Evolutionary conservation across 805 yeast genomes (phyloP), one percentile per base, ranked within the genome.

Genomic region (Saccharomycopsis oosterbeekiorum): DNA sequence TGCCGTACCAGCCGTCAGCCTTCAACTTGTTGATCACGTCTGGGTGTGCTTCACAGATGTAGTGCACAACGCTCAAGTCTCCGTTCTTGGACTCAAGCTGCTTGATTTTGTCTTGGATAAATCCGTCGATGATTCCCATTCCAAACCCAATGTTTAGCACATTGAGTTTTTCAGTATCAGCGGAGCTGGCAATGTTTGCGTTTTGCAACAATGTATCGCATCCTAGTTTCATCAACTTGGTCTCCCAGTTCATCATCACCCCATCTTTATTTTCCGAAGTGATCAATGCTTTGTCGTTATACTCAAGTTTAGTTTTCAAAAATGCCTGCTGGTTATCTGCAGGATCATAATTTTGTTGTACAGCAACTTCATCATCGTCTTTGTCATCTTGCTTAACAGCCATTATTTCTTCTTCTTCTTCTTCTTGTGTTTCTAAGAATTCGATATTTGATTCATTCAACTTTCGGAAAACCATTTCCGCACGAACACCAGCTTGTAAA

Each of bases 221-320:
- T 0, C 96, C 96, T 15, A 85, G 77, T 59, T 79, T 76, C 98
- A 92, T 92, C 60, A 92, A 76, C 21, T 84, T 81, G 4, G 83
- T 79, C 70, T 92, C 98, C 98, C 98, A 92, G 67, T 86, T 87
- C 98, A 92, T 92, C 98, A 92, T 92, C 1, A 92, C 97, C 17
- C 97, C 98, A 68, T 92, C 97, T 56, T 80, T 77, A 58, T 85
- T 76, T 26, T 83, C 85, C 63, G 82, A 78, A 0, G 97, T 93
- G 29, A 89, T 75, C 29, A 92, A 76, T 0, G 94, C 85, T 59
- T 78, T 80, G 62, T 85, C 86, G 1, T 74, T 74, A 70, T 89
- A 92, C 66, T 83, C 84, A 29, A 92, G 75, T 68, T 85, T 78
- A 3, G 92, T 81, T 12, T 79, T 73, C 53, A 92, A 76, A 68